These are phyloP conservation scores for Globisporangium camurandrum DNA, from an alignment of 352 stramenopile species.

Conservation along the genomic window DNA sequence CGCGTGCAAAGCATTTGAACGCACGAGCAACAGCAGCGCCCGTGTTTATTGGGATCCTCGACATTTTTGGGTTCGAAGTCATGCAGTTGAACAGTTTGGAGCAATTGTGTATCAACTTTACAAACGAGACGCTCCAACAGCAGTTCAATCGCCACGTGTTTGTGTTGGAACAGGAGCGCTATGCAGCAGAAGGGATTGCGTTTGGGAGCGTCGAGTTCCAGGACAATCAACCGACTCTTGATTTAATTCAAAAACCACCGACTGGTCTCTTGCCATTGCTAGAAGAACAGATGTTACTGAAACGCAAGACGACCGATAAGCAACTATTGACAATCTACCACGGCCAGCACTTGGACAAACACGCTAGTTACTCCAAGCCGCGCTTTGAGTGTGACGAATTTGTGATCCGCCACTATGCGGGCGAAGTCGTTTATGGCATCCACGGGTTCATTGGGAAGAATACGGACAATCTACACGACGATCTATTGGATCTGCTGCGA, in stretches of 20 bases:
- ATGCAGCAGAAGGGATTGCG: slow-evolving; percentile 64
- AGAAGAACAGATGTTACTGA: slow-evolving; percentile 84
- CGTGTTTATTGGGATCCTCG: slow-evolving; percentile 82
- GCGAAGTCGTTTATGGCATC: slow-evolving; percentile 75
- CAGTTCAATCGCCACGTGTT: slow-evolving; percentile 89
- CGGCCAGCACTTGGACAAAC: slow-evolving; percentile 63
- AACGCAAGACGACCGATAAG: slow-evolving; percentile 80
- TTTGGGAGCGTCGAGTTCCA: slow-evolving; percentile 78
- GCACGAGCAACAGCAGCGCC: slow-evolving; percentile 4
- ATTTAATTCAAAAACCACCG: slow-evolving; percentile 78
- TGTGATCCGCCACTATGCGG: slow-evolving; percentile 79
- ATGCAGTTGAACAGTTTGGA: slow-evolving; percentile 86
- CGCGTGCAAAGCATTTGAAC: background rate
- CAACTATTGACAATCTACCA: slow-evolving; percentile 83
- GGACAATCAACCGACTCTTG: slow-evolving; percentile 72
- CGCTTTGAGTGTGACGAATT: slow-evolving; percentile 82
- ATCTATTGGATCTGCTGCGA: slow-evolving; percentile 72
- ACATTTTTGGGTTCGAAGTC: slow-evolving; percentile 90
- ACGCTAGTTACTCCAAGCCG: slow-evolving; percentile 61
- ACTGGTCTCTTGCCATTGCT: slow-evolving; percentile 73
- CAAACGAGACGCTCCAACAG: slow-evolving; percentile 87
- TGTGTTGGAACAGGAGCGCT: slow-evolving; percentile 74
- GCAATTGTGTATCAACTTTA: slow-evolving; percentile 90
- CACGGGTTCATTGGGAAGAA: slow-evolving; percentile 86
- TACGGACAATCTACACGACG: slow-evolving; percentile 86